These are phyloP conservation scores for Onygena corvina DNA, from an alignment of 2,329 filamentous ascomycete genomes.

Conservation along the genomic window DNA sequence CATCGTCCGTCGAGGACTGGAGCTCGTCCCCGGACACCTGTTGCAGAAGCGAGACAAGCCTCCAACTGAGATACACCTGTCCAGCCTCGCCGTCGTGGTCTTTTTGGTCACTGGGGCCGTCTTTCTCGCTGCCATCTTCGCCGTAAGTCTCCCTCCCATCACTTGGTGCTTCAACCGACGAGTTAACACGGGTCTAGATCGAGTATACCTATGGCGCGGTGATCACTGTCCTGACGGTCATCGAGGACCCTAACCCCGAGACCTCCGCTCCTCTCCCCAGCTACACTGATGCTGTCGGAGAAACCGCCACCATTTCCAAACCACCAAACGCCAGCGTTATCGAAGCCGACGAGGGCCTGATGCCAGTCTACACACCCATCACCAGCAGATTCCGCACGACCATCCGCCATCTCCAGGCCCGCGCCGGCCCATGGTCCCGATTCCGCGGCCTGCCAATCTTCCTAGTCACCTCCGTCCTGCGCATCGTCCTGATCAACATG, in stretches of 20 bases:
- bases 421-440: slow-evolving; percentile 52
- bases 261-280: slow-evolving; percentile 23
- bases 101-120: slow-evolving; percentile 22
- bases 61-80: slow-evolving; percentile 16
- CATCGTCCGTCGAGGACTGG: slow-evolving; percentile 29
- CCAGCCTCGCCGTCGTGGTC: slow-evolving; percentile 21
- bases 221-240: slow-evolving; percentile 50
- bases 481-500: slow-evolving; percentile 34
- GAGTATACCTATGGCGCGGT: slow-evolving; percentile 50
- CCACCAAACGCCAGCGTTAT: slow-evolving; percentile 29
- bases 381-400: slow-evolving; percentile 50
- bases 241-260: slow-evolving; percentile 47
- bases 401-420: slow-evolving; percentile 48
- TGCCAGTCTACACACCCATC: slow-evolving; percentile 45
- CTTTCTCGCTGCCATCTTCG: slow-evolving; percentile 18
- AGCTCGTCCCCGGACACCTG: slow-evolving; percentile 19
- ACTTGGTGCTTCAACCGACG: not conserved
- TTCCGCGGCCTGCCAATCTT: slow-evolving; percentile 55
- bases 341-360: slow-evolving; percentile 30
- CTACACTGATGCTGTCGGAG: slow-evolving; percentile 30
- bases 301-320: slow-evolving; percentile 18
- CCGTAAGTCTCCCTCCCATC: slow-evolving; percentile 19
- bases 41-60: slow-evolving; percentile 5
- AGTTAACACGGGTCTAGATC: slow-evolving; percentile 22
- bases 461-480: slow-evolving; percentile 37